These are phyloP conservation scores for Trametes punicea DNA, from an alignment of 768 basidiomycete species.

Conservation along the genomic window DNA sequence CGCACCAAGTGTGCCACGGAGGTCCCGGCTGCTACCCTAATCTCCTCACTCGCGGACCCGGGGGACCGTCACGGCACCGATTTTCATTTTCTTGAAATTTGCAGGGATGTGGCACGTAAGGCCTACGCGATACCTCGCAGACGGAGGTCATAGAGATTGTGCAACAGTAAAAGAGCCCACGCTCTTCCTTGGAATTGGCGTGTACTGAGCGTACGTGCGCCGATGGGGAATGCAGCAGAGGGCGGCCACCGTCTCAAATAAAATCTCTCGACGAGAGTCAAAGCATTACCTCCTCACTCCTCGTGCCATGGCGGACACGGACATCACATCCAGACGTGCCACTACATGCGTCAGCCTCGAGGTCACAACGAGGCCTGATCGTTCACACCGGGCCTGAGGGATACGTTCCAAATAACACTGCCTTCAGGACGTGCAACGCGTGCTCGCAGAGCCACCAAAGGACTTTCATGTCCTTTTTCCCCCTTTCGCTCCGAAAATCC, in stretches of 20 bases:
- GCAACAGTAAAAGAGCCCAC: too few relatives aligned
- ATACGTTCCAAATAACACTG: neutral
- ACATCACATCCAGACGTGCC: slow-evolving; percentile 1
- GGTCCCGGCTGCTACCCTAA: neutral
- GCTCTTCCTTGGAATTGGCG: too few relatives aligned
- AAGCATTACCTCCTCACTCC: too few relatives aligned
- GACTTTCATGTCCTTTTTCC: slow-evolving; percentile 3
- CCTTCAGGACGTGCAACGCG: neutral
- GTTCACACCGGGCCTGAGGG: neutral
- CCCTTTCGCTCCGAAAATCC: neutral
- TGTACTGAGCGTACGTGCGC: too few relatives aligned
- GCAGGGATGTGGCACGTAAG: too few relatives aligned
- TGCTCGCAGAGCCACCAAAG: neutral
- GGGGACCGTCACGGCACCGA: neutral
- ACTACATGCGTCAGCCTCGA: slow-evolving; percentile 19
- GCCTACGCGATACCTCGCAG: too few relatives aligned
- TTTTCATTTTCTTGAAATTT: neutral
- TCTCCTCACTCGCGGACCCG: neutral
- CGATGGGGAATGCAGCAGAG: neutral
- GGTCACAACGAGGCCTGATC: slow-evolving; percentile 19
- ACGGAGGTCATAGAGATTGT: too few relatives aligned
- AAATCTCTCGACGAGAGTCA: neutral
- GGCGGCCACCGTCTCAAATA: neutral
- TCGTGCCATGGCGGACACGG: neutral
- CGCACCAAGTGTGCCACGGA: slow-evolving; percentile 5